phyloP scores from a whole-genome alignment of 192 early-diverging fungal genomes.

The Coemansia sp. region DNA sequence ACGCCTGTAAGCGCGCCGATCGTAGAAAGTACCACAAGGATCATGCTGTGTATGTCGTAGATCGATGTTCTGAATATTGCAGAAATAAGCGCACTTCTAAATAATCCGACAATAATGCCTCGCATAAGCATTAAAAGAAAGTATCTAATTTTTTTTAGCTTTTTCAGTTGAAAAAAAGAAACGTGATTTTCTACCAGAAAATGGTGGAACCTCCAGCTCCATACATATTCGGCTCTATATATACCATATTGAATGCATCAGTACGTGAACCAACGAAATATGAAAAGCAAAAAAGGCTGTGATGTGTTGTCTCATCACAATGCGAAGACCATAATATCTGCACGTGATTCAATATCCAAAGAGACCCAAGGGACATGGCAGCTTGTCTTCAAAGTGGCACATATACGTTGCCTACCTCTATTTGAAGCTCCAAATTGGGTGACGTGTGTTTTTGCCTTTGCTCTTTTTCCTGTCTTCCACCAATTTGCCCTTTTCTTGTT shows the following conservation, averaged over 20 bases:
- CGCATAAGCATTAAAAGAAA: neutral
- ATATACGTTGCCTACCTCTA: neutral
- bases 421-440: too few species aligned
- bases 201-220: too few species aligned
- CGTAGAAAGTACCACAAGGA: neutral
- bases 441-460: neutral
- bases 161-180: too few species aligned
- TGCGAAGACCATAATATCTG: neutral
- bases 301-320: neutral
- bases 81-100: neutral
- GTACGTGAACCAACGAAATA: neutral
- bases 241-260: neutral
- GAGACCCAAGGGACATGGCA: neutral
- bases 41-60: neutral
- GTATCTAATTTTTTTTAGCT: too few species aligned
- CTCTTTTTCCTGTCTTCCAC: neutral
- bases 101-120: neutral
- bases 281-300: neutral
- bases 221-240: neutral
- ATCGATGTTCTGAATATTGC: neutral
- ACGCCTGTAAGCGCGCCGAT: constrained; percentile 15
- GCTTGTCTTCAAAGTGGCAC: neutral
- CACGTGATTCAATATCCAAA: neutral
- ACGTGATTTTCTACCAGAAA: too few species aligned
- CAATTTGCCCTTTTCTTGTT: neutral